Conservation (phyloP, 2,329 filamentous ascomycete species). For the Shiraia sp. region DNA sequence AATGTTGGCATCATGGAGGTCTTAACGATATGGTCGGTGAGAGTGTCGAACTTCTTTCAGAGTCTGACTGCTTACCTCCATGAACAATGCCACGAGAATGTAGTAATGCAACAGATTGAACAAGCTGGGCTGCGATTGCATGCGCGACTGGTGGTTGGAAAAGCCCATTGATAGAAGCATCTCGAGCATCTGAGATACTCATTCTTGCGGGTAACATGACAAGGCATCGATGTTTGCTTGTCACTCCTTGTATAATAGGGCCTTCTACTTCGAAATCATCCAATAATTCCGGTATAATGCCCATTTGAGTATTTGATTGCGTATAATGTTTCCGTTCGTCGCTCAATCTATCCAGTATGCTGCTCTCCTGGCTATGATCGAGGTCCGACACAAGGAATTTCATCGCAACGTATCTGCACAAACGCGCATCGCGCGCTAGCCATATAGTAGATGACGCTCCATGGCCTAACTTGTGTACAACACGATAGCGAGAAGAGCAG, state of each 20-base stretch:
- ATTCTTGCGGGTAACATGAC: conserved; percentile 40
- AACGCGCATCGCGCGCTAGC: conserved; percentile 11
- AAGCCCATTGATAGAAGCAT: conserved; percentile 1
- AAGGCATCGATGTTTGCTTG: conserved; percentile 37
- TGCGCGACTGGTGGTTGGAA: conserved; percentile 12
- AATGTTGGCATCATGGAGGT: conserved; percentile 16
- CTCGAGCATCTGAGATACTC: conserved; percentile 17
- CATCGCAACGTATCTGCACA: conserved; percentile 10
- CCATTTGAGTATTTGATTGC: neutral
- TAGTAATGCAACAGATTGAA: conserved; percentile 10
- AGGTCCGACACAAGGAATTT: conserved; percentile 9
- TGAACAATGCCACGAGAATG: conserved; percentile 15
- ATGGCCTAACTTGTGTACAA: conserved; percentile 19
- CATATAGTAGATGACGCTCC: conserved; percentile 17
- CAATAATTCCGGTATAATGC: conserved; percentile 17
- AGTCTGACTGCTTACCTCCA: conserved; percentile 7
- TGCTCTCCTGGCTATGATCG: conserved; percentile 4
- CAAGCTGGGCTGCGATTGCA: conserved; percentile 13
- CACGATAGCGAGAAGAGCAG: conserved; percentile 9
- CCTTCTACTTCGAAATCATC: conserved; percentile 42
- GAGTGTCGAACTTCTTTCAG: neutral
- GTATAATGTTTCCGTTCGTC: neutral
- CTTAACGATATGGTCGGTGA: conserved; percentile 3
- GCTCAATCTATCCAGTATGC: conserved; percentile 7
- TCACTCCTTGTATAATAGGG: conserved; percentile 25